phyloP scores from a whole-genome alignment of 139 green algal genomes.

The Chlorella sp. region DNA sequence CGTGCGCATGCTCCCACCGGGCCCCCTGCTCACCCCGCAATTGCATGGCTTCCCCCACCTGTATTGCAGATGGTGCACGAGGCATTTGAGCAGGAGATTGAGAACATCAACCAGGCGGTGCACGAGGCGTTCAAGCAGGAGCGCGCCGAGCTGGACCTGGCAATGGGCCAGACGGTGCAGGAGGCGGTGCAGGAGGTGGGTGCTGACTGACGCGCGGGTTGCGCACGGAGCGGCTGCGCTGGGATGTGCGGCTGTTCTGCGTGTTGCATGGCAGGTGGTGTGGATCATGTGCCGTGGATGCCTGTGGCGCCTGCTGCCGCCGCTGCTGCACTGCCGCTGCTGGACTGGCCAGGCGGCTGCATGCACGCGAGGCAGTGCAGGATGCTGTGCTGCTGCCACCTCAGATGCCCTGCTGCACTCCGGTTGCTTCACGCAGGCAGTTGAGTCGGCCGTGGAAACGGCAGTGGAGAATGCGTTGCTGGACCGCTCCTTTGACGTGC shows the following conservation, averaged over 20 bases:
- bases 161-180: neutral
- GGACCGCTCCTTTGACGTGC: slow-evolving; percentile 24
- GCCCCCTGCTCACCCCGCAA: too few species aligned
- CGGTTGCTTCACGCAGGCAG: neutral
- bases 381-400: neutral
- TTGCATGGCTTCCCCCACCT: neutral
- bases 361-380: neutral
- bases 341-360: too few species aligned
- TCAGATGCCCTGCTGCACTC: neutral
- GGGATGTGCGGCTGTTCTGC: neutral
- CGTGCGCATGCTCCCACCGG: too few species aligned
- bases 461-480: slow-evolving; percentile 2
- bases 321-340: too few species aligned
- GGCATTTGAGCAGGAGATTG: slow-evolving; percentile 29
- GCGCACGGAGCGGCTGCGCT: neutral
- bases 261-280: neutral
- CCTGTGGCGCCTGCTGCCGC: neutral
- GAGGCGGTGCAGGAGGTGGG: neutral
- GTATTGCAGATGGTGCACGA: slow-evolving; percentile 10
- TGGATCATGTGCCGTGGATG: neutral
- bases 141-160: neutral
- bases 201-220: neutral
- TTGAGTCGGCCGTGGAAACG: slow-evolving; percentile 1
- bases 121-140: neutral
- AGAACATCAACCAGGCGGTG: slow-evolving; percentile 17